phyloP scores from a whole-genome alignment of 805 yeast species.

The Candida montana region DNA sequence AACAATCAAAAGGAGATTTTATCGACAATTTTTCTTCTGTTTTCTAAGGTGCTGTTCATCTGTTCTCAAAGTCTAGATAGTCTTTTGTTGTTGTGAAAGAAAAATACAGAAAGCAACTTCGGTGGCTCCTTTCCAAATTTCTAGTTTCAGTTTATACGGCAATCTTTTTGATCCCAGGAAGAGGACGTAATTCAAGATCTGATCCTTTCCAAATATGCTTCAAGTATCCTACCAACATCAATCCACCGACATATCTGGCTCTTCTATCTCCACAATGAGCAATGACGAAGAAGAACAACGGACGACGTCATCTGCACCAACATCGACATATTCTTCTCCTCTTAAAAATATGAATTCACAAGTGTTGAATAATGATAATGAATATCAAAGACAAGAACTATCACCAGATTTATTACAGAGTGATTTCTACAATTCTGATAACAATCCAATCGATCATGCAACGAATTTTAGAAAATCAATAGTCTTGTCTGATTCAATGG shows the following conservation, averaged over 20 bases:
- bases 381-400: constrained; percentile 11
- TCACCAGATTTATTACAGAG: constrained; percentile 18
- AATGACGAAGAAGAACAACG: constrained; percentile 9
- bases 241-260: constrained; percentile 1
- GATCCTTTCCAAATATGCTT: not conserved
- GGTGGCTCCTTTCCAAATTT: too few species aligned
- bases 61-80: too few species aligned
- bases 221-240: not conserved
- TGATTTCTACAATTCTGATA: constrained; percentile 19
- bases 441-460: constrained; percentile 16
- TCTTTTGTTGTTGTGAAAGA: too few species aligned
- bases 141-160: too few species aligned
- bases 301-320: constrained; percentile 13
- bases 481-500: constrained; percentile 22
- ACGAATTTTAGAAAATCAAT: constrained; percentile 19
- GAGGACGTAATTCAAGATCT: not conserved
- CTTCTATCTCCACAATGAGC: constrained; percentile 12
- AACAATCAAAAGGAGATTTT: too few species aligned
- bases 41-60: too few species aligned
- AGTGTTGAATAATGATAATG: too few species aligned
- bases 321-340: constrained; percentile 17
- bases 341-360: not conserved
- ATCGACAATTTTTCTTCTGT: too few species aligned
- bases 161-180: too few species aligned
- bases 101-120: too few species aligned